phyloP scores from a whole-genome alignment of 2,329 filamentous ascomycete genomes.

The Cladosporium sp. region DNA sequence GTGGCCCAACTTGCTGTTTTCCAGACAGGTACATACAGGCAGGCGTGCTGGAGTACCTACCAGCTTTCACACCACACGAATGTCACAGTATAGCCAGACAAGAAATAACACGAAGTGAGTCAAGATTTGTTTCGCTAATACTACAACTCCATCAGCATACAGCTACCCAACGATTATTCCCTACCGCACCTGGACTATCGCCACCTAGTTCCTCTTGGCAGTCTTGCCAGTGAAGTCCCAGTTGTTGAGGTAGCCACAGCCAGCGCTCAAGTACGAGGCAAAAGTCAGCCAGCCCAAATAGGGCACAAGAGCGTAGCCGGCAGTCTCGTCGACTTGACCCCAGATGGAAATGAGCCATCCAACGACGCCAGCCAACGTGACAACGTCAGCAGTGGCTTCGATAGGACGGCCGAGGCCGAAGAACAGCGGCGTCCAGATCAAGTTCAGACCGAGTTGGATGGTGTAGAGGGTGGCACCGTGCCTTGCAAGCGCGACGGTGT shows the following conservation, averaged over 20 bases:
- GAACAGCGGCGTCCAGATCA: slow-evolving; percentile 90
- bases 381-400: slow-evolving; percentile 70
- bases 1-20: too few relatives aligned
- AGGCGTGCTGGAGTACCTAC: too few relatives aligned
- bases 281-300: slow-evolving; percentile 86
- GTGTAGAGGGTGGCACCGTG: slow-evolving; percentile 77
- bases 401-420: slow-evolving; percentile 72
- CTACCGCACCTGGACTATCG: too few relatives aligned
- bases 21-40: too few relatives aligned
- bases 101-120: background rate
- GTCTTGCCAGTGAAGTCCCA: slow-evolving; percentile 26
- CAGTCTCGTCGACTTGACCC: slow-evolving; percentile 66
- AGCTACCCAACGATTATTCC: background rate
- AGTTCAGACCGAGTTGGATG: slow-evolving; percentile 77
- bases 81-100: too few relatives aligned
- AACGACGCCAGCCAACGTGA: slow-evolving; percentile 67
- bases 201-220: slow-evolving; percentile 2
- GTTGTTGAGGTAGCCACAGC: slow-evolving; percentile 38
- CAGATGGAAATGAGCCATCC: slow-evolving; percentile 73
- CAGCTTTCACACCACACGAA: too few relatives aligned
- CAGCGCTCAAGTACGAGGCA: slow-evolving; percentile 73
- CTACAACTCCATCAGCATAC: background rate
- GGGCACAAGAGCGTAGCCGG: slow-evolving; percentile 71
- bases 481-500: slow-evolving; percentile 57
- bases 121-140: background rate